Evolutionary conservation across 306 rosid genomes (phyloP), one percentile per base, ranked within the genome.

Genomic region (Pterocarpus macrocarpus): DNA sequence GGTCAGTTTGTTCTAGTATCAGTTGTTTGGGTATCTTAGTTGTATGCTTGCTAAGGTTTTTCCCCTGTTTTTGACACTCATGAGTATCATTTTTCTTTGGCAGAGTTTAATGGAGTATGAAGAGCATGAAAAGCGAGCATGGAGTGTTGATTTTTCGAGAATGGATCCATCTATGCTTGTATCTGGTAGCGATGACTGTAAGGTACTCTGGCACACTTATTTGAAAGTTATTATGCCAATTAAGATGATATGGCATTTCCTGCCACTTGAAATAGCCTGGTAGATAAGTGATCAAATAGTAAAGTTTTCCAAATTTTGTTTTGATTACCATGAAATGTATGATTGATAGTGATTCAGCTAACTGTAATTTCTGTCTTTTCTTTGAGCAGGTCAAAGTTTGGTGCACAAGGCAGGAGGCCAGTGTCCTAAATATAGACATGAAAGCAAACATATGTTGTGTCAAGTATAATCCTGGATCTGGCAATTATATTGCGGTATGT

Each of bases 391-490:
- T 93, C 72, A 95, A 95, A 86, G 90, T 95, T 68, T 95, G 98
- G 99, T 90, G 99, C 88, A 95, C 95, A 62, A 89, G 85, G 64
- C 98, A 93, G 90, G 98, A 95, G 86, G 85, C 94, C 72, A 95
- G 98, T 43, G 99, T 90, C 77, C 85, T 89, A 39, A 91, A 95
- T 79, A 95, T 93, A 82, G 99, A 95, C 85, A 93, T 95, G 98
- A 93, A 95, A 92, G 99, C 99, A 28, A 95, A 95, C 90, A 95
- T 95, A 83, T 95, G 99, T 73, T 93, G 97, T 55, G 99, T 95
- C 73, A 93, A 95, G 82, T 95, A 91, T 85, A 95, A 95, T 86
- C 99, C 99, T 82, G 97, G 99, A 85, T 93, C 98, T 5, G 85
- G 98, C 84, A 79, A 93, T 90, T 81, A 86, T 81, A 92, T 95